Base-by-base conservation (phyloP, 345 rosid genomes). In the Aquilaria sinensis region DNA sequence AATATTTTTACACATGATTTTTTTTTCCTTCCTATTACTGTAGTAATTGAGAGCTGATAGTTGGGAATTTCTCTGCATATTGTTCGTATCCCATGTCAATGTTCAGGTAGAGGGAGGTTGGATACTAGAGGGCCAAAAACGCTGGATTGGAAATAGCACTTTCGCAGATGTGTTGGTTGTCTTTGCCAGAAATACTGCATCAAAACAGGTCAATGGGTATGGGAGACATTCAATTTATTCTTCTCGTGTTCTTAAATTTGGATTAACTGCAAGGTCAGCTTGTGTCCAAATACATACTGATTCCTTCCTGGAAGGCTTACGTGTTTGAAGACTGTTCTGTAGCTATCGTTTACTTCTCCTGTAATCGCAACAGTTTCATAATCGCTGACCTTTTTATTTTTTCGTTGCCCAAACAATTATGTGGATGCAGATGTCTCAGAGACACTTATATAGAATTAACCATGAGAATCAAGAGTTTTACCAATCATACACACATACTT, bases 101-200 rank as follows among this genome's bases (percentile, higher is more conserved):
- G 34, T 53, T 74, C 65, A 93, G 97, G 95, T 86, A 3, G 81
- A 82, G 68, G 95, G 95, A 60, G 99, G 99, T 63, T 90, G 99
- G 97, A 66, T 76, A 66, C 81, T 94, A 6, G 81, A 88, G 58
- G 99, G 99, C 53, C 89, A 90, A 72, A 94, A 94, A 71, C 96
- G 97, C 66, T 94, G 99, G 97, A 94, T 94, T 47, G 97, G 99
- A 74, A 93, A 94, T 73, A 84, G 96, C 74, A 90, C 99, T 31
- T 94, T 94, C 73, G 95, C 99, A 2, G 99, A 90, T 76, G n/a
- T 94, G 58, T 72, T 90, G 75, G 56, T 90, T 75, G 77, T 88
- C 70, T 85, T 94, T 73, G 96, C 96, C 16, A 74, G 97, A 75
- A 90, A 86, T 81, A 67, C 79, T 2, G 53, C 85, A 73, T 82